Evolutionary conservation across 257 asterid species (phyloP).

Genomic region (Parsonsia alboflavescens): DNA sequence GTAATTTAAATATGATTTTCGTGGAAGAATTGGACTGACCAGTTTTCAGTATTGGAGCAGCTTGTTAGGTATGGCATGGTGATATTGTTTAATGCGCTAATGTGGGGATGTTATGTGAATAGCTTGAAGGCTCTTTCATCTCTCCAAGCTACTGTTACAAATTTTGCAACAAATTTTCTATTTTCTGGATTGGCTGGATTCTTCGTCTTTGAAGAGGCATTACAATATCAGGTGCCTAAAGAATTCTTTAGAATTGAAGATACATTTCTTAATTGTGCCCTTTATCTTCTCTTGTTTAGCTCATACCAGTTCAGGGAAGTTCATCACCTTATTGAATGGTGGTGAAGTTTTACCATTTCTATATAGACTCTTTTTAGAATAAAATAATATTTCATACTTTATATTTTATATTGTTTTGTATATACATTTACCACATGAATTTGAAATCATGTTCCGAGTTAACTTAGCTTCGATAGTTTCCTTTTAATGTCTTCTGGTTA

Average conservation of each 20-base stretch:
- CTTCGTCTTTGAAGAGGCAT: slow-evolving; percentile 62
- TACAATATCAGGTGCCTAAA: slow-evolving; percentile 52
- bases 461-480: background rate
- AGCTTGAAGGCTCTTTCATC: slow-evolving; percentile 87
- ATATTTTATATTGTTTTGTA: no score
- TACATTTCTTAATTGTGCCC: background rate
- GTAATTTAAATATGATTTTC: background rate
- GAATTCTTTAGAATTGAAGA: background rate
- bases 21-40: slow-evolving; percentile 8
- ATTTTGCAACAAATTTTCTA: slow-evolving; percentile 80
- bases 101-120: slow-evolving; percentile 97
- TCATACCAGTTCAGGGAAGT: slow-evolving; percentile 1
- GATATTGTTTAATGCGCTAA: slow-evolving; percentile 54
- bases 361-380: no score
- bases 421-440: background rate
- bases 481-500: background rate
- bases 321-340: background rate
- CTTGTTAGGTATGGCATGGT: slow-evolving; percentile 57
- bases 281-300: background rate
- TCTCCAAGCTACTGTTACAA: slow-evolving; percentile 87
- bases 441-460: background rate
- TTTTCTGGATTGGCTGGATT: slow-evolving; percentile 84
- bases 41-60: slow-evolving; percentile 30
- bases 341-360: background rate
- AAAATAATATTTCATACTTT: no score